These are phyloP conservation scores for Chytriomyces confervae DNA, from an alignment of 192 early-diverging fungal species.

Conservation along the genomic window DNA sequence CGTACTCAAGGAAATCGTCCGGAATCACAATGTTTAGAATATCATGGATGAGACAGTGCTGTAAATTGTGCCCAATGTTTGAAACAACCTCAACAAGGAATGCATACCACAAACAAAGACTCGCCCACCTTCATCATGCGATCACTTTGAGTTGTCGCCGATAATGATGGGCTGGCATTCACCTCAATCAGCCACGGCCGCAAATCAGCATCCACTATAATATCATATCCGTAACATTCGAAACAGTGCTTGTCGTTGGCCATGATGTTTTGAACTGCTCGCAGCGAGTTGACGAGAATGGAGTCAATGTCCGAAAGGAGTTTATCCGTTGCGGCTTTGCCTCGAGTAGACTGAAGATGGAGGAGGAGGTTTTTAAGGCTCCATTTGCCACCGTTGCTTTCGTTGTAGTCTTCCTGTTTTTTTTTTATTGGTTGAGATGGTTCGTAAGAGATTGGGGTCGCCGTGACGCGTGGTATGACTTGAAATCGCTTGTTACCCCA, in stretches of 20 bases:
- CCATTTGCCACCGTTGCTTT: slow-evolving; percentile 66
- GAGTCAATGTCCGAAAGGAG: slow-evolving; percentile 61
- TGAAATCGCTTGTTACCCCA: slow-evolving; percentile 42
- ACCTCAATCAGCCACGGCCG: slow-evolving; percentile 67
- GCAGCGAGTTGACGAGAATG: slow-evolving; percentile 59
- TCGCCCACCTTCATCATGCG: slow-evolving; percentile 55
- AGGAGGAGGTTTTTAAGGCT: slow-evolving; percentile 55
- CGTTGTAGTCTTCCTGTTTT: slow-evolving; percentile 62
- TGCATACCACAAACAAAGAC: neutral
- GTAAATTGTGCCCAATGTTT: neutral
- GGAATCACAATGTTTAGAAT: slow-evolving; percentile 62
- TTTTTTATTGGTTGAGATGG: neutral
- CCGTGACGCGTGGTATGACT: neutral
- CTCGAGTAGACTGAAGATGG: slow-evolving; percentile 54
- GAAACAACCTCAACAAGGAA: neutral
- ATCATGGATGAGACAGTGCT: slow-evolving; percentile 63
- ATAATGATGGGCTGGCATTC: slow-evolving; percentile 61
- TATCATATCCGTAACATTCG: slow-evolving; percentile 68
- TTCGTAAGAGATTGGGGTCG: slow-evolving; percentile 3
- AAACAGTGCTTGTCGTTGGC: slow-evolving; percentile 65
- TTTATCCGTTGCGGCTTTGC: slow-evolving; percentile 41
- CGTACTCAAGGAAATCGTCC: slow-evolving; percentile 63
- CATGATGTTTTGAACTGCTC: slow-evolving; percentile 58
- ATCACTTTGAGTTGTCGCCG: slow-evolving; percentile 58
- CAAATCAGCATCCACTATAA: slow-evolving; percentile 60